Evolutionary conservation across 2,329 filamentous ascomycete species (phyloP), one percentile per base, ranked within the genome.

Genomic region (Clarireedia homoeocarpa): DNA sequence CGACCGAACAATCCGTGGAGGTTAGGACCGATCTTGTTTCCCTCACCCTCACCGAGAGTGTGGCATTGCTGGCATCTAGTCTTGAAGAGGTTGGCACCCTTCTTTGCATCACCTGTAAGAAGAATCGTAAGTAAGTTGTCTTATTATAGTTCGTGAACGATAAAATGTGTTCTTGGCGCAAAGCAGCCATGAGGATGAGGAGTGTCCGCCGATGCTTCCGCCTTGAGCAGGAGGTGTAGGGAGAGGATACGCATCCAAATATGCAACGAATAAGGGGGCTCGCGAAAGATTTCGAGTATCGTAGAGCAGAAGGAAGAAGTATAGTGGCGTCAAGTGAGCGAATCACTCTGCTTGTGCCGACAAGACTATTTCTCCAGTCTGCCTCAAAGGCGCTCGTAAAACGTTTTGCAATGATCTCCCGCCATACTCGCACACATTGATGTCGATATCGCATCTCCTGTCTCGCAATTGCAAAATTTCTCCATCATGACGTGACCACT

Each of bases 71-170:
- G 88, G 81, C 94, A 99, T 75, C 94, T 87, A 67, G 91, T 97
- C 85, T 96, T 96, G 90, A 97, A 97, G 74, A 97, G 89, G 82
- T 86, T 89, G 77, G 91, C 92, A 83, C 92, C 92, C 88, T 96
- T 96, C 82, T 91, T 91, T 71, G 80, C 71, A 77, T 96, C 91
- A 82, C 91, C 91, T 96, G 30, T 38, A 15, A 17, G 20, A 26
- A n/a, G 17, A 26, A 45, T 9, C n/a, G 39, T 27, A 45, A 30
- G 51, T 30, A 17, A 2, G 24, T 30, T 27, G 5, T 47, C 14
- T 24, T 23, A 23, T 12, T 14, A 6, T 4, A 15, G n/a, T 51
- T 3, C 15, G 6, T 15, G 3, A 15, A 14, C n/a, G 14, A 23
- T n/a, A 14, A n/a, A 10, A 14, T 15, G 9, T 12, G 10, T 44